Base-by-base conservation (phyloP, 2,329 filamentous ascomycete species). In the Alternaria gansuensis region DNA sequence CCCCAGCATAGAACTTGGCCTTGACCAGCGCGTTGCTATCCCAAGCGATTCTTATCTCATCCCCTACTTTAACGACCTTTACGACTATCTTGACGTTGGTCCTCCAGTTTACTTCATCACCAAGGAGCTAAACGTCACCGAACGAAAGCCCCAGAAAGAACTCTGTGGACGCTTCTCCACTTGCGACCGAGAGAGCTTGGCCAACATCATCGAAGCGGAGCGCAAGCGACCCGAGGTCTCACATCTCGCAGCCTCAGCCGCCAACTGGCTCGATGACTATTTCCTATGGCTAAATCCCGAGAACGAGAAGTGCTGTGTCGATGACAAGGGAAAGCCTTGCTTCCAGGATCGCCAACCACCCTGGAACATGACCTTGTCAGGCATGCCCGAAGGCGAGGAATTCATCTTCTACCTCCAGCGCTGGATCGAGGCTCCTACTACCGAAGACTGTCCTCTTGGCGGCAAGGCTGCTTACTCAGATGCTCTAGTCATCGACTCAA, bases 91-190 rank as follows among this genome's bases (percentile, higher is more conserved):
- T 69, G 91, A 93, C 60, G 89, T 88, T 14, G 96, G 95, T 0
- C 94, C 95, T 48, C 95, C 95, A 0, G 93, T 99, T 7, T 99
- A 98, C 77, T 99, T 99, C 76, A 92, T 99, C 44, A 92, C 93
- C 3, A 87, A 89, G 21, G 86, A 90, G 48, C 82, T 95, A 43
- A 95, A 98, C 68, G 84, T 89, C 14, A 96, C 94, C 0, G 80
- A 90, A 60, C 85, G 92, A 31, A 73, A 81, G 33, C 86, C 92
- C 60, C 96, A 99, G 77, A 90, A 91, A 74, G 88, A 96, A 62
- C 84, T 99, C 4, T 99, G 95, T 77, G 93, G 92, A 33, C 87
- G 93, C 13, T 98, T 97, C 75, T 93, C 92, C 0, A 91, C 93
- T 0, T 99, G 96, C 77, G 84, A 97, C 64, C 83, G 88, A 36